A percentile compares a stretch with the other conserved stretches of the same genome.
These are phyloP conservation scores for Osmanthus fragrans DNA, from an alignment of 257 asterid genomes.

Conservation along the genomic window DNA sequence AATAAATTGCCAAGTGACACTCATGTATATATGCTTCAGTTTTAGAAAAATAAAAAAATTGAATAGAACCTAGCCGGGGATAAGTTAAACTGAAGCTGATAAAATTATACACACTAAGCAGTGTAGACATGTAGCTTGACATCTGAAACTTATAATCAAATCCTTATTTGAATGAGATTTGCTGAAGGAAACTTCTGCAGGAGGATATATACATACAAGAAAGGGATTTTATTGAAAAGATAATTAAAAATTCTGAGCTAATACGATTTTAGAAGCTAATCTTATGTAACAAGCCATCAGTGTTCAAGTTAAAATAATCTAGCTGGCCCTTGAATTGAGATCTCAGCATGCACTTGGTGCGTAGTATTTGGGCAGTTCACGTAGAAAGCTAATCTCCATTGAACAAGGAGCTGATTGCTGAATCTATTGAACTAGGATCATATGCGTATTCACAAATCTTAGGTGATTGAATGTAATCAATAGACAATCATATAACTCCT, in stretches of 20 bases:
- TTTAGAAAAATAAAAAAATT: no score
- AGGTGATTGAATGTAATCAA: background rate
- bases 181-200: background rate
- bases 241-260: background rate
- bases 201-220: background rate
- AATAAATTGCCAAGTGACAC: no score
- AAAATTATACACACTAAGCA: background rate
- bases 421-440: constrained; percentile 13
- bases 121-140: background rate
- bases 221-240: background rate
- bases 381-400: constrained; percentile 21
- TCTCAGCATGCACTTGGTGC: constrained; percentile 8
- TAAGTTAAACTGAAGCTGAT: background rate
- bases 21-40: no score
- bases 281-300: background rate
- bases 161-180: background rate
- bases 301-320: background rate
- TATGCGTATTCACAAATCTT: background rate
- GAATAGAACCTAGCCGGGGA: no score
- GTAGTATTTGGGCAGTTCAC: background rate
- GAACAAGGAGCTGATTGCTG: background rate
- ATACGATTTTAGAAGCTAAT: background rate
- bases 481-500: constrained; percentile 16
- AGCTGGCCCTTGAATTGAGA: background rate
- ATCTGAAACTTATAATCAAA: background rate